Conservation (phyloP, 169 alveolate genomes). For the Toxoplasma gondii region DNA sequence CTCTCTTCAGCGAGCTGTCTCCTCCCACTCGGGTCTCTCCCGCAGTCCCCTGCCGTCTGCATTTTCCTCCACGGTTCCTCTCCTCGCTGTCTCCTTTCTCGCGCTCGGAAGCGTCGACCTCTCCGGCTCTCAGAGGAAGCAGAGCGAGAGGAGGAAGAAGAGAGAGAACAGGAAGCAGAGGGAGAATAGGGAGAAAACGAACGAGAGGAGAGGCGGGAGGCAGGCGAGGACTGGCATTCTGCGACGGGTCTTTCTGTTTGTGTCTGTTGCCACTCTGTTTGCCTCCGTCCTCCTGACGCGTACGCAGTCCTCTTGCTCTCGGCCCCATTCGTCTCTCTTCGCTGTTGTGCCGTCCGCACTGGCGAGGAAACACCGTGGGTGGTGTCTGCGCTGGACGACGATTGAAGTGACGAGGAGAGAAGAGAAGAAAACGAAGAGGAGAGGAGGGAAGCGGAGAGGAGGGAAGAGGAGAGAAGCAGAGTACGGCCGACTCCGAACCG, state of each 20-base stretch:
- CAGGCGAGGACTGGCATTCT: neutral
- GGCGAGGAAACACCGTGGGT: neutral
- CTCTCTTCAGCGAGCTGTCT: neutral
- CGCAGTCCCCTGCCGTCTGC: neutral
- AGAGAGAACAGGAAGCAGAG: neutral
- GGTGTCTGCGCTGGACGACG: neutral
- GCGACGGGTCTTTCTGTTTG: too few species aligned
- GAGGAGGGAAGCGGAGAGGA: neutral
- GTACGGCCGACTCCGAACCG: neutral
- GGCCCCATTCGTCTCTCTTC: neutral
- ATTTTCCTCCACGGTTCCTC: neutral
- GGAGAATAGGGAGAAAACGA: neutral
- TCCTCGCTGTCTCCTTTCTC: neutral
- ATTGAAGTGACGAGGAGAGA: neutral
- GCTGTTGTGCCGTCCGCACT: neutral
- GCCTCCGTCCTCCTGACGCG: too few species aligned
- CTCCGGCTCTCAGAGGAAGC: too few species aligned
- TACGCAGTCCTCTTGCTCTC: too few species aligned
- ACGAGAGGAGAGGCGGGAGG: neutral
- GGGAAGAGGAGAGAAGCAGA: neutral
- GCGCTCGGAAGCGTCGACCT: neutral
- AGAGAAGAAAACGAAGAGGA: slow-evolving; percentile 6
- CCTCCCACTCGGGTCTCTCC: neutral
- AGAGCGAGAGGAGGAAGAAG: slow-evolving; percentile 16
- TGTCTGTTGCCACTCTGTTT: too few species aligned